phyloP scores from a whole-genome alignment of 2,329 filamentous ascomycete species.

The Aspergillus intermedius region DNA sequence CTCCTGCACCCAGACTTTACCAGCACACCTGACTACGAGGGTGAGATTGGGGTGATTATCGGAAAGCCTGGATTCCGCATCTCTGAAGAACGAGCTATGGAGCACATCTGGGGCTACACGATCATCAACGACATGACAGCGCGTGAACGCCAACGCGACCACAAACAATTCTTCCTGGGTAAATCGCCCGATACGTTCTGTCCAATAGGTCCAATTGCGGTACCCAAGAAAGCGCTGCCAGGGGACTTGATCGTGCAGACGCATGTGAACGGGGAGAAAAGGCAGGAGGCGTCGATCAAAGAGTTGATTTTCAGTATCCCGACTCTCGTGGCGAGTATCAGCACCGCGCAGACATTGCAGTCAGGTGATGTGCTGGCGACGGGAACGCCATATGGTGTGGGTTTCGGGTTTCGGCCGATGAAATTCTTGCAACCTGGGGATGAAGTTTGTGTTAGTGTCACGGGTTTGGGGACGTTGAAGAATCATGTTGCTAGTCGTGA shows the following conservation, averaged over 20 bases:
- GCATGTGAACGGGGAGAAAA: neutral
- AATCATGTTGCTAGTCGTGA: neutral
- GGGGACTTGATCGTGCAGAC: neutral
- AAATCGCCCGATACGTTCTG: neutral
- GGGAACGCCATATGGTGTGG: neutral
- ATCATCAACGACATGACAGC: neutral
- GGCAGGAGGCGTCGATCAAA: neutral
- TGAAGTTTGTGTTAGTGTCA: neutral
- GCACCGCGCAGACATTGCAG: neutral
- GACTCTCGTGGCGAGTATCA: neutral
- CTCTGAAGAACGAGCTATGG: neutral
- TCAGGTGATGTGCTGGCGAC: neutral
- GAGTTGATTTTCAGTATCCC: neutral
- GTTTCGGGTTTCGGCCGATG: neutral
- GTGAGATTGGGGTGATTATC: neutral
- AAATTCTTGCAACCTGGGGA: neutral
- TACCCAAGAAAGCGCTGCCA: neutral
- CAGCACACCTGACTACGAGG: neutral
- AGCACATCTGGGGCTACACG: neutral
- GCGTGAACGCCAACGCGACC: neutral
- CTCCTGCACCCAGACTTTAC: neutral
- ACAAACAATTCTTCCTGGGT: neutral
- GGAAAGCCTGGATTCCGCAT: neutral
- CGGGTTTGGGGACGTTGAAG: neutral
- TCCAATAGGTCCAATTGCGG: neutral